Base-by-base conservation (phyloP, 192 early-diverging fungal species). In the Entomortierella lignicola region DNA sequence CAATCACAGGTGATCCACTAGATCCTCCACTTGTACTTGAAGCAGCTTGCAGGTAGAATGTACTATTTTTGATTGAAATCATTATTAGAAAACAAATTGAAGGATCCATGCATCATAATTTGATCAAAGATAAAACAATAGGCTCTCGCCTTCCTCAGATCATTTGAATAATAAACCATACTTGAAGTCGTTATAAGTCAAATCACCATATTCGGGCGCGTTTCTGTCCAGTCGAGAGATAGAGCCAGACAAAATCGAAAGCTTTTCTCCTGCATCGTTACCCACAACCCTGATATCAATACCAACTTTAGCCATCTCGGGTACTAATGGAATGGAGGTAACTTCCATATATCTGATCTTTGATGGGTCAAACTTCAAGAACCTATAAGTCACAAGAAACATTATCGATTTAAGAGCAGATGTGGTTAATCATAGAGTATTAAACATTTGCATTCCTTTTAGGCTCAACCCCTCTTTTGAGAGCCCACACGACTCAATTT, bases 191-290 rank as follows among this genome's bases (percentile, higher is more conserved):
- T 88, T 88, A 64, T 90, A 92, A 11, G 90, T 92, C 73, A 93
- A 69, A 44, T 92, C 92, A 1, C 92, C 92, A 66, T 93, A 95
- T 54, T 92, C 91, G 11, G 94, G 94, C 13, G 91, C 89, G 60
- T 95, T 95, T 23, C 94, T 83, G 81, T 95, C 91, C 31, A 94
- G 72, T 47, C 94, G 85, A 15, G 92, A 94, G 48, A 95, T 93
- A 21, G 88, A 89, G n/a, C 94, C 94, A 7, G 91, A 88, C 63
- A 95, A 79, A 58, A 95, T 95, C 26, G 86, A 89, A 23, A 95
- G 84, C 70, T 95, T 93, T 79, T 95, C 92, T 57, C 92, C 92
- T 32, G 93, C 93, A 71, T 94, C 93, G 81, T 94, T 94, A 70
- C 89, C 90, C 39, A 91, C 87, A 26, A 95, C 92, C 32, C 90